phyloP scores from a whole-genome alignment of 2,329 filamentous ascomycete genomes.

The Sporothrix dimorphospora region DNA sequence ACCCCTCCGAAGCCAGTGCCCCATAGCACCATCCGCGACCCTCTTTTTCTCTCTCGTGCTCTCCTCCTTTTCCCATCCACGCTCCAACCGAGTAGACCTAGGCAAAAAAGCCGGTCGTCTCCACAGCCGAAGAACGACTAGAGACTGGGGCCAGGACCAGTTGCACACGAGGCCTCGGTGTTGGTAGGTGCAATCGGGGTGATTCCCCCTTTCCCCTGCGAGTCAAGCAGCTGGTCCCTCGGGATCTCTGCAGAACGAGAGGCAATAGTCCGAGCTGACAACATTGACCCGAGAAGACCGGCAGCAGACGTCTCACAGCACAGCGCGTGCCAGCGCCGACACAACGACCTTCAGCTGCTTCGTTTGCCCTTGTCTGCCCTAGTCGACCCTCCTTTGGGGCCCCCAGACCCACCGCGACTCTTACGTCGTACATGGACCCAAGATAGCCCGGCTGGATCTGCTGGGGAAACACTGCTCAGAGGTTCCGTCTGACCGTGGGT shows the following conservation, averaged over 20 bases:
- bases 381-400: neutral
- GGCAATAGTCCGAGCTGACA: slow-evolving; percentile 24
- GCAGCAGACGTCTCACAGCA: neutral
- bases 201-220: neutral
- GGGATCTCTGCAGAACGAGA: slow-evolving; percentile 7
- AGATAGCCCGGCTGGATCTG: slow-evolving; percentile 14
- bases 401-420: neutral
- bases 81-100: slow-evolving; percentile 25
- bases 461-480: slow-evolving; percentile 9
- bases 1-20: slow-evolving; percentile 19
- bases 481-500: slow-evolving; percentile 28
- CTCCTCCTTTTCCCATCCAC: slow-evolving; percentile 18
- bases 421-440: neutral
- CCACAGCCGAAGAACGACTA: slow-evolving; percentile 25
- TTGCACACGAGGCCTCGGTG: slow-evolving; percentile 13
- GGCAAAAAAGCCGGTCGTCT: slow-evolving; percentile 17
- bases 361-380: neutral
- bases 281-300: slow-evolving; percentile 28
- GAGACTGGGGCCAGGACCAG: slow-evolving; percentile 9
- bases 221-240: neutral
- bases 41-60: slow-evolving; percentile 11
- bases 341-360: slow-evolving; percentile 1
- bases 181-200: neutral
- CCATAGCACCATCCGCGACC: slow-evolving; percentile 17
- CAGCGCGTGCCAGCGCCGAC: neutral